Percentiles rank a stretch among this genome's conserved stretches.
Evolutionary conservation across 2,329 filamentous ascomycete genomes (phyloP).

Genomic region (Venturia nashicola): DNA sequence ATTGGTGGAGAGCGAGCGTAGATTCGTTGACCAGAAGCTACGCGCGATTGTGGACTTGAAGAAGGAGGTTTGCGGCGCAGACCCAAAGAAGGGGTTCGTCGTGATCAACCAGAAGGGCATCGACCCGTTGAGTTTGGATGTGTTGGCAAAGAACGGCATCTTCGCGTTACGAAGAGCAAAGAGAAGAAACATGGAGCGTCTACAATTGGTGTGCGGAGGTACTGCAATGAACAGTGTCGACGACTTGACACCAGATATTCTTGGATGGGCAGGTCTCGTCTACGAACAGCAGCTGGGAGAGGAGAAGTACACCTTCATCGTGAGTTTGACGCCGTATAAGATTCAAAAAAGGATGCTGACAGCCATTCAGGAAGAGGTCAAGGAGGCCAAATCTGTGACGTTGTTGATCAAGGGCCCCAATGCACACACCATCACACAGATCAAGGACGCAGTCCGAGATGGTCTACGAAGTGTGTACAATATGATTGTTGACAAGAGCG

Average conservation of each 20-base stretch:
- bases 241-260: slow-evolving; percentile 71
- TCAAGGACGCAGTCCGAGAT: slow-evolving; percentile 91
- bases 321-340: slow-evolving; percentile 14
- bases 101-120: slow-evolving; percentile 99
- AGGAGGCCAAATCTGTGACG: slow-evolving; percentile 96
- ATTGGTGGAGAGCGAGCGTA: slow-evolving; percentile 90
- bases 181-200: slow-evolving; percentile 96
- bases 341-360: slow-evolving; percentile 14
- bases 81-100: slow-evolving; percentile 90
- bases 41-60: slow-evolving; percentile 97
- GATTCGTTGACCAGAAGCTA: slow-evolving; percentile 91
- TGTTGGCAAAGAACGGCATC: slow-evolving; percentile 96
- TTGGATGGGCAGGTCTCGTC: slow-evolving; percentile 92
- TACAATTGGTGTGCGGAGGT: slow-evolving; percentile 90
- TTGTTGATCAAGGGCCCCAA: slow-evolving; percentile 97
- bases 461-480: slow-evolving; percentile 96
- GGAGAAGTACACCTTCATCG: slow-evolving; percentile 96
- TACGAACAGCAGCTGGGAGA: slow-evolving; percentile 97
- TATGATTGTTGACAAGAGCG: slow-evolving; percentile 96
- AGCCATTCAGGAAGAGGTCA: slow-evolving; percentile 63
- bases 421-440: slow-evolving; percentile 88
- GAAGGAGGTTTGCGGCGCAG: slow-evolving; percentile 90
- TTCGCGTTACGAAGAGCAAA: slow-evolving; percentile 88
- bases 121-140: slow-evolving; percentile 87
- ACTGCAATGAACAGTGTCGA: slow-evolving; percentile 92